A percentile compares a stretch with the other conserved stretches of the same genome.
Conservation (phyloP, 225 moss, liverwort and hornwort species). For the Lunularia cruciata region DNA sequence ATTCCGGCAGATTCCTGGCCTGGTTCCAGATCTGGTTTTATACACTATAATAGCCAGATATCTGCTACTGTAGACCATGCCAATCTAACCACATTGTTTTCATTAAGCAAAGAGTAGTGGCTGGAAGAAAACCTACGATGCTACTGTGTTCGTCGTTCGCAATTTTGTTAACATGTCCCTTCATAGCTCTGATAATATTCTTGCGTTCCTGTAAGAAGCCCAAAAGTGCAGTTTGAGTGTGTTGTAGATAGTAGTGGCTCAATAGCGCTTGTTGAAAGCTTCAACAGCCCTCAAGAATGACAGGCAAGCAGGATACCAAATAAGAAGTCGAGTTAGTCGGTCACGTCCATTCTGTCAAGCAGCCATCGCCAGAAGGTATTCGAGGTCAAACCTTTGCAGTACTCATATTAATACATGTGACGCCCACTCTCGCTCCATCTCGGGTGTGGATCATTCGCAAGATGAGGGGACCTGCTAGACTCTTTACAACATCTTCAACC, state of each 20-base stretch:
- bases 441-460: slow-evolving; percentile 93
- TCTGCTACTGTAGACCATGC: too few relatives aligned
- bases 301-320: too few relatives aligned
- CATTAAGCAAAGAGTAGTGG: neutral
- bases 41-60: too few relatives aligned
- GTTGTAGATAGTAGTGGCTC: too few relatives aligned
- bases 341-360: neutral
- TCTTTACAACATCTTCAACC: slow-evolving; percentile 84
- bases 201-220: slow-evolving; percentile 72
- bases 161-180: slow-evolving; percentile 87
- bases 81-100: too few relatives aligned
- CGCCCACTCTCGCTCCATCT: slow-evolving; percentile 90
- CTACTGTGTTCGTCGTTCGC: slow-evolving; percentile 86
- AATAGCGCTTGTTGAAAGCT: too few relatives aligned
- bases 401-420: slow-evolving; percentile 80
- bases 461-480: slow-evolving; percentile 74
- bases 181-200: slow-evolving; percentile 85
- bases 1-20: too few relatives aligned
- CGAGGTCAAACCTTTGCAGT: slow-evolving; percentile 68
- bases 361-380: neutral
- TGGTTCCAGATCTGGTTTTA: too few relatives aligned
- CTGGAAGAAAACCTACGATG: slow-evolving; percentile 44
- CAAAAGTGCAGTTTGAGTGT: neutral
- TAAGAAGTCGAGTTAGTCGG: neutral
- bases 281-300: neutral